Percentiles rank a stretch among this genome's conserved stretches.
Conservation (phyloP, 345 rosid species). For the Rhizophora mangle region DNA sequence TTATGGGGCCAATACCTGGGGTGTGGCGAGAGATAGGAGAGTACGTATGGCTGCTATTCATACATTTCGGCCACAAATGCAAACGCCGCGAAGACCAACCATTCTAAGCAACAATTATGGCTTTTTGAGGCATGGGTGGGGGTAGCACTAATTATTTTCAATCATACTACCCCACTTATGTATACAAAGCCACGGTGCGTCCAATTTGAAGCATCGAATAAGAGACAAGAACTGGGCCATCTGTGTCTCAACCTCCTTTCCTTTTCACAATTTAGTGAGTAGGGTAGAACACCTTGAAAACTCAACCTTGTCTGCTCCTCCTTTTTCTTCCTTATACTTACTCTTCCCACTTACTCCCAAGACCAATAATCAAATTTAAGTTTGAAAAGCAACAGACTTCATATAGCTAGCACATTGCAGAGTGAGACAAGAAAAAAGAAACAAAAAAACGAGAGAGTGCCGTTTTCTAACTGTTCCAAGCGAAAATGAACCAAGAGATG, state of each 20-base stretch:
- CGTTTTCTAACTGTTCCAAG: background rate
- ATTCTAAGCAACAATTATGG: background rate
- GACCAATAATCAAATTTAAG: background rate
- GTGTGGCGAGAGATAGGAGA: no score
- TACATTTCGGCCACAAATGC: no score
- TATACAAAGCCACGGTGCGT: background rate
- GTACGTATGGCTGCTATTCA: no score
- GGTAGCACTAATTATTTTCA: background rate
- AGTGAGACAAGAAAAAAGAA: background rate
- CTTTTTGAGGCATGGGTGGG: background rate
- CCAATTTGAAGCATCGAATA: background rate
- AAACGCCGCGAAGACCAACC: background rate
- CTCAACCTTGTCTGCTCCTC: background rate
- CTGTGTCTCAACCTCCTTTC: background rate
- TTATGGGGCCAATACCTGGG: background rate
- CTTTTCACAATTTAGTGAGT: constrained; percentile 2
- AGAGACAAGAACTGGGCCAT: constrained; percentile 8
- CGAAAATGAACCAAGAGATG: constrained; percentile 62
- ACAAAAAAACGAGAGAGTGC: background rate
- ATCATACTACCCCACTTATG: background rate
- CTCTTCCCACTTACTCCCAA: constrained; percentile 6
- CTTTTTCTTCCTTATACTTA: background rate
- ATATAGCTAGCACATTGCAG: background rate
- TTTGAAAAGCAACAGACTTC: background rate
- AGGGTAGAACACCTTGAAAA: background rate